Evolutionary conservation across 768 basidiomycete genomes (phyloP), one percentile per base, ranked within the genome.

Genomic region (Boletales sp.): DNA sequence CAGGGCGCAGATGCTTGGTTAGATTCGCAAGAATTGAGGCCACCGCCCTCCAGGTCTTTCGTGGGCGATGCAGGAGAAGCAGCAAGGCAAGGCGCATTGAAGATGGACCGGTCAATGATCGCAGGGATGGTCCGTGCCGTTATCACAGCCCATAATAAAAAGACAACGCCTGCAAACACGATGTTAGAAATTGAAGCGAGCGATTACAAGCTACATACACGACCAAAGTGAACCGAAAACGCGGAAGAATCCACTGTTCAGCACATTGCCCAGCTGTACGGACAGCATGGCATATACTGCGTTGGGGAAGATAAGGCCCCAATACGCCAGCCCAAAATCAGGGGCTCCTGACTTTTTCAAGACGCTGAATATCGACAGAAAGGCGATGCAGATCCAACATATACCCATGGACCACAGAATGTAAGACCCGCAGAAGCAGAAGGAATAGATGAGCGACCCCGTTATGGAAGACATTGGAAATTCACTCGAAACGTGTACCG

Each of bases 261-360:
- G 64, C 15, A 78, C 73, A 21, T 46, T 60, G 1, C 75, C 78
- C 4, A 84, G 64, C 55, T 80, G 72, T 14, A 81, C 72, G 1
- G 75, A 75, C 21, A 79, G 67, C 13, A 81, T 53, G 10, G 76
- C 72, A 57, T 75, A 80, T 5, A 78, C 78, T 6, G 72, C 80
- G 60, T 75, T 79, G 19, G 80, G 80, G 70, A 82, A 82, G 53
- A 81, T 67, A 15, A 75, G 66, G 5, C 79, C 81, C 80, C 80
- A 82, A 58, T 76, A 80, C 0, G 70, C 69, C 50, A 81, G 54
- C 8, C 71, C 65, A 54, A 82, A 81, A 0, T 69, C 68, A 6
- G 79, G 60, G 14, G 12, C 49, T n/a, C 58, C 55, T n/a, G 69
- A 56, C 38, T 63, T 54, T 48, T 52, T 66, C 15, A 65, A 12